Conservation (phyloP, 1,284 basidiomycete genomes). For the Austroboletus olivaceoglutinosus region DNA sequence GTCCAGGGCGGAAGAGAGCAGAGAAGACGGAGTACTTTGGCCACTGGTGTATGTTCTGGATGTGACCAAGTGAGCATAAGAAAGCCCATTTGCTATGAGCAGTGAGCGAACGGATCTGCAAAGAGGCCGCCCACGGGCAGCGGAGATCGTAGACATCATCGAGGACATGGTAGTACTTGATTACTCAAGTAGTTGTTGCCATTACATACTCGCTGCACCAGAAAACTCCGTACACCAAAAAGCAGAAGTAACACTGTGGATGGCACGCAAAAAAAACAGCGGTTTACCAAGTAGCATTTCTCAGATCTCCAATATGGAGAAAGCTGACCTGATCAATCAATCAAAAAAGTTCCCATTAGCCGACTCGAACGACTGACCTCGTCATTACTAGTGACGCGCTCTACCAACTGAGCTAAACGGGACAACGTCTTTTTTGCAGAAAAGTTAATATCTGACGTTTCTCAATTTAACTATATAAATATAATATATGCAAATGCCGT, state of each 20-base stretch:
- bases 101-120: background rate
- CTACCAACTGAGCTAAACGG: slow-evolving; percentile 59
- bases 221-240: background rate
- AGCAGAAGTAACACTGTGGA: background rate
- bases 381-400: slow-evolving; percentile 59
- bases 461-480: no score
- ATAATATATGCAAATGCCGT: no score
- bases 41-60: slow-evolving; percentile 49
- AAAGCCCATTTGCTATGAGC: background rate
- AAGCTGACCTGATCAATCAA: no score
- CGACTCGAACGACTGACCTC: slow-evolving; percentile 53
- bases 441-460: no score
- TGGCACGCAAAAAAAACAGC: background rate
- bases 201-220: background rate
- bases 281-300: no score
- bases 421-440: no score
- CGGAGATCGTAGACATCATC: slow-evolving; percentile 16
- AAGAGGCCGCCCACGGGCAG: slow-evolving; percentile 1
- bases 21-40: slow-evolving; percentile 48
- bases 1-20: slow-evolving; percentile 69
- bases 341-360: slow-evolving; percentile 41
- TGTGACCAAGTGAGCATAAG: background rate
- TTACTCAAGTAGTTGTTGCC: background rate
- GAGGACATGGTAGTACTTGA: background rate
- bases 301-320: no score